Evolutionary conservation across 2,329 filamentous ascomycete genomes (phyloP), one percentile per base, ranked within the genome.

Genomic region (Fulvia fulva): DNA sequence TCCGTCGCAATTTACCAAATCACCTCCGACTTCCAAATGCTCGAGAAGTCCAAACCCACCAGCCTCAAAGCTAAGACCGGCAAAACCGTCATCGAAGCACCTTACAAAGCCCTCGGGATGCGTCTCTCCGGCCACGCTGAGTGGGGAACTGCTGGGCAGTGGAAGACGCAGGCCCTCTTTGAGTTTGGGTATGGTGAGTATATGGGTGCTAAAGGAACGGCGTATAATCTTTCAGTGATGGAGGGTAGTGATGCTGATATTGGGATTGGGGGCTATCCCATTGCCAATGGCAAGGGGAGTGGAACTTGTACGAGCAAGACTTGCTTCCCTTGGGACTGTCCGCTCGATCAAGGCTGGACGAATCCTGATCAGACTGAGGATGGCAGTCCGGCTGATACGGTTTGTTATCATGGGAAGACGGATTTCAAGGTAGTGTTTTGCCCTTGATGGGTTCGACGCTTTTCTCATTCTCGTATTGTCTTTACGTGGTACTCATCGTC

Each of bases 331-430:
- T 63, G 60, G 47, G 43, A 63, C 22, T 68, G 64, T 56, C 57
- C 60, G 25, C 30, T 53, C 9, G 46, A 49, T 19, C 62, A 71
- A 49, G 66, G 64, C 9, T 70, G 68, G 68, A 70, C 68, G 23
- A 59, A 63, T 41, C 61, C 66, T 6, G 52, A 63, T 43, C 68
- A 71, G 59, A 46, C 57, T 8, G 43, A 63, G 8, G 43, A 57
- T 32, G 67, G 65, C 1, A 64, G 60, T 49, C 67, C 68, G 16
- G 68, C 68, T 32, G 68, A 71, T 63, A 69, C 68, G 11, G 67
- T 67, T n/a, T 71, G 68, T 56, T 70, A 70, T 47, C 19, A 68
- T 6, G 68, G 68, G 9, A 64, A 63, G 58, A 68, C 63, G 19
- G 63, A 66, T 26, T 70, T 70, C 49, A 64, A 65, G 54, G 65